Base-by-base conservation (phyloP, 2,329 filamentous ascomycete genomes). In the Cladosporium sp. region DNA sequence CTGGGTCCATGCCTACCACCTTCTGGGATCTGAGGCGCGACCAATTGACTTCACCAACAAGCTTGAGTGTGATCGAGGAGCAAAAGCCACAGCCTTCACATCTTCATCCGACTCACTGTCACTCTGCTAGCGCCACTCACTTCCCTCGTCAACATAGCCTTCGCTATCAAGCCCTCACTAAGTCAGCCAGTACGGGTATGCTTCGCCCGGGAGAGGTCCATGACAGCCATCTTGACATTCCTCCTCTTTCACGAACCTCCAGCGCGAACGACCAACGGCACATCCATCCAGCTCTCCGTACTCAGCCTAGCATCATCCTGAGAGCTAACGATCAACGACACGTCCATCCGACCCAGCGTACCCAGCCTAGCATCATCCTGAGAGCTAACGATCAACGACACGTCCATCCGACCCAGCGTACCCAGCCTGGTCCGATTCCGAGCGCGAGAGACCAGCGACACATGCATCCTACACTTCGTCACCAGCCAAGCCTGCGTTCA, bases 271-370 rank as follows among this genome's bases (percentile, higher is more conserved):
- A 38, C 14, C 21, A 57, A 18, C 52, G 36, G 24, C 49, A 55
- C 60, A 34, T 64, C 11, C 60, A 64, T 21, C 51, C 60, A 28
- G 21, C 51, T 32, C 34, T 64, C 11, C 60, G 60, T 10, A 47
- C 49, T 21, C 30, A 11, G 5, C 44, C 6, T 44, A 44, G 18
- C 6, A 3, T 18, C n/a, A 44, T 10, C 7, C 8, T 44, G 38
- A 44, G 38, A 7, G 18, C 7, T 2, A 54, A 18, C 32, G 14
- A 38, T 11, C 21, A 57, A 18, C 52, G 36, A 30, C 49, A 55
- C 60, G 26, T 64, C 11, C 60, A 64, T 21, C 51, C 60, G n/a
- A 15, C 51, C 30, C 34, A 57, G 4, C 60, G 60, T 10, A 47
- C 49, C 14, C 30, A 11, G 5, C 44, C 6, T 44, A 44, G 18